phyloP scores from a whole-genome alignment of 78 protist genomes.

The Planoprotostelium fungivorum region DNA sequence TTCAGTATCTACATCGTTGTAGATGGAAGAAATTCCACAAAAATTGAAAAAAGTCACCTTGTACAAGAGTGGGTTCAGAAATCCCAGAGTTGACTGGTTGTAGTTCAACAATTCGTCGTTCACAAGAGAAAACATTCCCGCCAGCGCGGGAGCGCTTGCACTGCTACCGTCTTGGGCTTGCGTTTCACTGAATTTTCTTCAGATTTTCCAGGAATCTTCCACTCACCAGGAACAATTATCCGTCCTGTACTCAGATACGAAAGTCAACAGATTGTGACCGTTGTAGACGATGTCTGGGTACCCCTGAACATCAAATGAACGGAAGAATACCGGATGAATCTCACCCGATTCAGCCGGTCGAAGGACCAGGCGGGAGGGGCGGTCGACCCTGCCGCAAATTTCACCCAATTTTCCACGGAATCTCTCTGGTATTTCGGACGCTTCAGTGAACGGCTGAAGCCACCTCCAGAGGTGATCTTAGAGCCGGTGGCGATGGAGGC shows the following conservation, averaged over 20 bases:
- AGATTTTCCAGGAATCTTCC: not conserved
- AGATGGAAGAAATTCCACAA: no score
- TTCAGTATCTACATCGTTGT: not conserved
- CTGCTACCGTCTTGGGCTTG: conserved; percentile 51
- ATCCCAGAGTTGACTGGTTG: conserved; percentile 52
- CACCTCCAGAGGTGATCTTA: conserved; percentile 48
- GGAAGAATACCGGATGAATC: not conserved
- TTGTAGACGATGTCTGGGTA: conserved; percentile 36
- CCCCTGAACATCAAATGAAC: not conserved
- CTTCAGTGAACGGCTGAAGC: conserved; percentile 21
- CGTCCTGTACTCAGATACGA: not conserved
- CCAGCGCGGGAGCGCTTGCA: conserved; percentile 58
- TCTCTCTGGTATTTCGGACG: conserved; percentile 42
- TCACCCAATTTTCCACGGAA: conserved; percentile 19
- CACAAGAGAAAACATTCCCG: conserved; percentile 60
- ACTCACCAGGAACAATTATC: not conserved
- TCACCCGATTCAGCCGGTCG: conserved; percentile 26
- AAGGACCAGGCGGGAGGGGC: conserved; percentile 31
- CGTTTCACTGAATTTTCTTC: not conserved
- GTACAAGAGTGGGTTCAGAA: conserved; percentile 74
- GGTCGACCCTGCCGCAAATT: not conserved
- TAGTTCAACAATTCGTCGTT: conserved; percentile 52
- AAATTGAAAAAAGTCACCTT: conserved; percentile 2
- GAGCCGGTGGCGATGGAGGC: conserved; percentile 31
- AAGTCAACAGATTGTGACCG: conserved; percentile 21